phyloP scores from a whole-genome alignment of 495 filamentous ascomycete genomes.

The Platismatia glauca region DNA sequence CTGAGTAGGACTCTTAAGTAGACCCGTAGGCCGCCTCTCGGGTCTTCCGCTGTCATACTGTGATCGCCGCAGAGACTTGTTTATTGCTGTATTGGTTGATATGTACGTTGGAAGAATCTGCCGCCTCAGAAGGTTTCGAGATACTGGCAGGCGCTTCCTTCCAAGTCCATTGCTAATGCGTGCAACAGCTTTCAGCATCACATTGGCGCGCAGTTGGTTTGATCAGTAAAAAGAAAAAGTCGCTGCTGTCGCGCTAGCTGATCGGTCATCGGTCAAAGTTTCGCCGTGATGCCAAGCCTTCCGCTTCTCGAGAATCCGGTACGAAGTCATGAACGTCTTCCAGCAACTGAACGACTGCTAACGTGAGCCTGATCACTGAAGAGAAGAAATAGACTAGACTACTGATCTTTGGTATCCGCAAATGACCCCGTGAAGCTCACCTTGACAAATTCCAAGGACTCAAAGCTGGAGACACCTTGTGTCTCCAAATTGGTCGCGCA shows the following conservation, averaged over 20 bases:
- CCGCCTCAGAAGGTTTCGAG: neutral
- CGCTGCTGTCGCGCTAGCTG: neutral
- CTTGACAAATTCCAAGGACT: neutral
- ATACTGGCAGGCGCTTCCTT: neutral
- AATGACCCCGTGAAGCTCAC: neutral
- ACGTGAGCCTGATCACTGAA: neutral
- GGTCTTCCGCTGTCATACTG: neutral
- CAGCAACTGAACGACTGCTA: neutral
- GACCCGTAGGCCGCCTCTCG: neutral
- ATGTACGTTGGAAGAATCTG: neutral
- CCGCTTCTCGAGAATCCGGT: neutral
- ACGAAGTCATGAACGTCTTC: neutral
- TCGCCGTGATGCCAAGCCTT: constrained; percentile 8
- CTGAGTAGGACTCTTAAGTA: neutral
- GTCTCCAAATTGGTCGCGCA: neutral
- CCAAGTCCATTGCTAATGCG: neutral
- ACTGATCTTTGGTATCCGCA: neutral
- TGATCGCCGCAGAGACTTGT: constrained; percentile 18
- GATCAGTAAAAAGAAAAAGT: neutral
- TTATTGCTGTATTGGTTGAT: constrained; percentile 23
- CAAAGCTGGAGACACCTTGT: neutral
- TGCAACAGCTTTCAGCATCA: constrained; percentile 9
- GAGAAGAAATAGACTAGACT: neutral
- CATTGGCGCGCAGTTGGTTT: neutral
- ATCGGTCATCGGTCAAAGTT: neutral